These are phyloP conservation scores for Neurospora cerealis DNA, from an alignment of 495 filamentous ascomycete genomes.

Conservation along the genomic window DNA sequence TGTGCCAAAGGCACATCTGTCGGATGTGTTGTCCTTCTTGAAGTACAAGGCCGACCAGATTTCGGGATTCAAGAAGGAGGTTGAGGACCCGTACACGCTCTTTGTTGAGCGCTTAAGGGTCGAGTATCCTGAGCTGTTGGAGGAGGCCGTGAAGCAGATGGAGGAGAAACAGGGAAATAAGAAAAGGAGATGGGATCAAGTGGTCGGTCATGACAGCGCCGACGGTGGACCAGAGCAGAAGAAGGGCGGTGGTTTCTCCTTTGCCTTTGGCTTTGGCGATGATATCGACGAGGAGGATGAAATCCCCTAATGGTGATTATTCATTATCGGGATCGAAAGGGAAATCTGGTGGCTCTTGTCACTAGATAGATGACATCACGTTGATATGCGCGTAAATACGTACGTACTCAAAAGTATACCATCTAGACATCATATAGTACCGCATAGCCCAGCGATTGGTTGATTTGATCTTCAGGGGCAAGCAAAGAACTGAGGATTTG, in stretches of 20 bases:
- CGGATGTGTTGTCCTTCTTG: slow-evolving; percentile 70
- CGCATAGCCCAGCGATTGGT: neutral
- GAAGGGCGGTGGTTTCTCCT: slow-evolving; percentile 59
- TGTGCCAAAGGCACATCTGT: slow-evolving; percentile 66
- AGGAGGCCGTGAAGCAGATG: slow-evolving; percentile 52
- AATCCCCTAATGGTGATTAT: slow-evolving; percentile 18
- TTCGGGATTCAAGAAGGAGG: slow-evolving; percentile 69
- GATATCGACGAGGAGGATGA: slow-evolving; percentile 36
- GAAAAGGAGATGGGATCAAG: slow-evolving; percentile 81
- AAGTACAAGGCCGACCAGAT: slow-evolving; percentile 74
- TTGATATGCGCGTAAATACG: neutral
- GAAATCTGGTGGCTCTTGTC: neutral
- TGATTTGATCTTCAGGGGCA: neutral
- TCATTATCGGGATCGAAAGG: neutral
- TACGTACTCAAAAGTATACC: neutral
- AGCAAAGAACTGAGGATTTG: neutral
- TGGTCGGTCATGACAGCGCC: slow-evolving; percentile 43
- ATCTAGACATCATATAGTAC: neutral
- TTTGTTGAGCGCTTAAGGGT: slow-evolving; percentile 64
- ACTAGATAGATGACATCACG: neutral
- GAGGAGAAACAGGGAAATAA: slow-evolving; percentile 50
- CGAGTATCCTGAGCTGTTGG: slow-evolving; percentile 53
- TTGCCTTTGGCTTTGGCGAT: slow-evolving; percentile 64
- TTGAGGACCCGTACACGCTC: slow-evolving; percentile 61
- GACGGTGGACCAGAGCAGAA: slow-evolving; percentile 24